Percentiles rank a stretch among this genome's conserved stretches.
Evolutionary conservation across 306 rosid genomes (phyloP).

Genomic region (Biancaea sappan): DNA sequence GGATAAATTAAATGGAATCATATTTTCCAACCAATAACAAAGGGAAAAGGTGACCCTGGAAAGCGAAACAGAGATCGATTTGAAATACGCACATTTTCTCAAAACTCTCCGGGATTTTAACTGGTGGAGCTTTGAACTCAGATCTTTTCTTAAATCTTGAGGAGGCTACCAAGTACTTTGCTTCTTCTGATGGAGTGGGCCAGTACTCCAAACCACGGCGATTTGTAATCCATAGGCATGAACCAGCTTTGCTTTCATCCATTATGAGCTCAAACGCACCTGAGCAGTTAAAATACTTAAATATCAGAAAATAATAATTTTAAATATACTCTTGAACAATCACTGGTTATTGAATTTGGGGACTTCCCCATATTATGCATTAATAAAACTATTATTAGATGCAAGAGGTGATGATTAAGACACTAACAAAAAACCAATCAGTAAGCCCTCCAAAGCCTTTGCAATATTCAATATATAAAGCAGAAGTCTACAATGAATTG

Average conservation of each 20-base stretch:
- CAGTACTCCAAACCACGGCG: constrained; percentile 95
- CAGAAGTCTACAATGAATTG: constrained; percentile 17
- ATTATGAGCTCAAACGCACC: constrained; percentile 89
- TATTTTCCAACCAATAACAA: background rate
- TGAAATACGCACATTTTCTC: constrained; percentile 76
- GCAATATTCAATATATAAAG: constrained; percentile 16
- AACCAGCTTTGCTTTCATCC: constrained; percentile 89
- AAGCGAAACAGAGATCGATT: constrained; percentile 7
- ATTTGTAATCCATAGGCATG: constrained; percentile 90
- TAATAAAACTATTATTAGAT: background rate
- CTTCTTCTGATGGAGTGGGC: constrained; percentile 80
- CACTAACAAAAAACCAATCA: constrained; percentile 28
- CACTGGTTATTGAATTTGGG: constrained; percentile 21
- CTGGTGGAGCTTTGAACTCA: constrained; percentile 49
- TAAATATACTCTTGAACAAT: constrained; percentile 4
- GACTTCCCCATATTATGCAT: constrained; percentile 15
- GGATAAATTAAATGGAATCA: background rate
- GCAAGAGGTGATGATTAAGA: constrained; percentile 6
- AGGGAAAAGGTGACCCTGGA: background rate
- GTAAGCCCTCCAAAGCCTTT: constrained; percentile 20
- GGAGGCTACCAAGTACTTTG: constrained; percentile 51
- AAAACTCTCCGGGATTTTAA: constrained; percentile 70
- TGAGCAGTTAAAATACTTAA: constrained; percentile 34
- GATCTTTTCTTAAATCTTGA: constrained; percentile 46
- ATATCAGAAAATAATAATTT: constrained; percentile 30